Evolutionary conservation across 1,139 yeast species (phyloP).

Genomic region (Yamadazyma diospyri): DNA sequence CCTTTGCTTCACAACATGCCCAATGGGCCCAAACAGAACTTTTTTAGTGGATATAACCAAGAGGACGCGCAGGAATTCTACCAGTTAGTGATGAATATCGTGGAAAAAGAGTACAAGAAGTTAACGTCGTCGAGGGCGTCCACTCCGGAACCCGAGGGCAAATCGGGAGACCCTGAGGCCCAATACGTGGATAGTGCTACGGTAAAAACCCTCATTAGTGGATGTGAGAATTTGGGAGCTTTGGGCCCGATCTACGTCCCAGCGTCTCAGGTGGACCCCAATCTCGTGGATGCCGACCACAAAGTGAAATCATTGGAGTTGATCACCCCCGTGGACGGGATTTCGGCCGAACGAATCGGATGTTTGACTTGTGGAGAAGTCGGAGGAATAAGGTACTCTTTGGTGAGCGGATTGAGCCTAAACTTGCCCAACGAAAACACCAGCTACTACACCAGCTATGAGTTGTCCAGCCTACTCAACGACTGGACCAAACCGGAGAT

Average conservation of each 20-base stretch:
- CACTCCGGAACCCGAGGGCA: conserved; percentile 21
- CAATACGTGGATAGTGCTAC: conserved; percentile 23
- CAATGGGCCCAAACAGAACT: conserved; percentile 72
- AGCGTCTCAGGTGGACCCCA: conserved; percentile 71
- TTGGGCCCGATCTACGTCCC: conserved; percentile 68
- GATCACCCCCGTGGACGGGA: conserved; percentile 87
- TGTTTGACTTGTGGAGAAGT: conserved; percentile 88
- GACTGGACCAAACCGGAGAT: conserved; percentile 81
- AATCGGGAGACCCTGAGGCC: conserved; percentile 1
- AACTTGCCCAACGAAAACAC: conserved; percentile 47
- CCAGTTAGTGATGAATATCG: conserved; percentile 68
- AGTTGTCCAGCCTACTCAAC: conserved; percentile 55
- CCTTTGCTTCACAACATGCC: conserved; percentile 67
- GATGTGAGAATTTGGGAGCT: conserved; percentile 49
- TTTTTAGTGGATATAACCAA: conserved; percentile 80
- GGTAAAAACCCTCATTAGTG: conserved; percentile 31
- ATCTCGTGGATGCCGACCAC: conserved; percentile 34
- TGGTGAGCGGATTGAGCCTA: conserved; percentile 75
- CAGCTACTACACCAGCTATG: conserved; percentile 36
- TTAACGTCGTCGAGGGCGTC: conserved; percentile 9
- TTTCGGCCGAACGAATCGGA: conserved; percentile 82
- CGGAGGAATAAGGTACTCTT: conserved; percentile 85
- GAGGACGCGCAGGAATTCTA: conserved; percentile 95
- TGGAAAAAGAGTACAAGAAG: conserved; percentile 61
- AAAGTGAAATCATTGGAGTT: conserved; percentile 53